phyloP scores from a whole-genome alignment of 176 grass and related monocot genomes.

The Bromus sterilis region DNA sequence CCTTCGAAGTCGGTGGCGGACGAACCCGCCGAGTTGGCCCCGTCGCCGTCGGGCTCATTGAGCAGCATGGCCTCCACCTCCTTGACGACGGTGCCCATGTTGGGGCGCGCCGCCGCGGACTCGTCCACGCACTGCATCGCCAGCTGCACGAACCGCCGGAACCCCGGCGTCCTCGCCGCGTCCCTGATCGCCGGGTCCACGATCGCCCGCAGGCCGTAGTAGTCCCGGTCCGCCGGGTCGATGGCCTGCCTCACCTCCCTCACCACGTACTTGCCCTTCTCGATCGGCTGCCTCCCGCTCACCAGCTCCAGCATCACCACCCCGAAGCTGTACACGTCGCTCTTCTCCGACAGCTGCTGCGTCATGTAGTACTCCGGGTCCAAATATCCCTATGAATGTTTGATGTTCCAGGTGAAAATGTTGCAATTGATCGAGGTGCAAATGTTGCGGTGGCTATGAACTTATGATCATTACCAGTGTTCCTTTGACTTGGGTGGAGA shows the following conservation, averaged over 20 bases:
- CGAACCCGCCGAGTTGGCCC: slow-evolving; percentile 11
- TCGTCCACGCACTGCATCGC: slow-evolving; percentile 58
- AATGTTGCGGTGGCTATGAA: background rate
- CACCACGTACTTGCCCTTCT: slow-evolving; percentile 28
- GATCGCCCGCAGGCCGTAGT: slow-evolving; percentile 36
- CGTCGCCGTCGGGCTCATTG: slow-evolving; percentile 18
- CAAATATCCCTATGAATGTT: slow-evolving; percentile 71
- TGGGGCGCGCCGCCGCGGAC: slow-evolving; percentile 25
- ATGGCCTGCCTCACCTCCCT: slow-evolving; percentile 40
- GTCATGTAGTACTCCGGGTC: slow-evolving; percentile 80
- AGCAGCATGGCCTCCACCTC: slow-evolving; percentile 59
- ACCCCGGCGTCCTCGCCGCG: slow-evolving; percentile 9
- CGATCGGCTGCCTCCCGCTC: slow-evolving; percentile 42
- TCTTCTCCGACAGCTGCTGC: slow-evolving; percentile 64
- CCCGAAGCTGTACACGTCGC: slow-evolving; percentile 72
- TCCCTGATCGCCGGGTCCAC: slow-evolving; percentile 43
- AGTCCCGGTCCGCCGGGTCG: slow-evolving; percentile 39
- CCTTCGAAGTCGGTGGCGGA: slow-evolving; percentile 36
- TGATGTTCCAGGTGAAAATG: background rate
- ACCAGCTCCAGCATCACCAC: slow-evolving; percentile 63
- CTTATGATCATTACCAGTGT: slow-evolving; percentile 32
- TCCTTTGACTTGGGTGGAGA: slow-evolving; percentile 71
- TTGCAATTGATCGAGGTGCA: background rate
- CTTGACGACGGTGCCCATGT: slow-evolving; percentile 46
- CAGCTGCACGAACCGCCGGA: slow-evolving; percentile 54